phyloP scores from a whole-genome alignment of 495 filamentous ascomycete species.

The Pyrenopolyporus hunteri region DNA sequence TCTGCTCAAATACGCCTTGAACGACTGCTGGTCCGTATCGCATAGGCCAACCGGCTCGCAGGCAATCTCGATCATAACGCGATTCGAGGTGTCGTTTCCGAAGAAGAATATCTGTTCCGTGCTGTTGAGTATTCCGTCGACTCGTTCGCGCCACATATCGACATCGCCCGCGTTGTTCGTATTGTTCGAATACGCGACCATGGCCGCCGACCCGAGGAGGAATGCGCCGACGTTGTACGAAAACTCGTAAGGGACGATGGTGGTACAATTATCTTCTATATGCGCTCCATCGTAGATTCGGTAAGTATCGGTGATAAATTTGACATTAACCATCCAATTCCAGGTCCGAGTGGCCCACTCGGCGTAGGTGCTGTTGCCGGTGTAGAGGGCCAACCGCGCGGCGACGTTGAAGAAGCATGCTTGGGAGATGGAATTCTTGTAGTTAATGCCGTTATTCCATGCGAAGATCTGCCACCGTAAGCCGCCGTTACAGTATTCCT shows the following conservation, averaged over 20 bases:
- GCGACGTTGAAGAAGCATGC: conserved; percentile 73
- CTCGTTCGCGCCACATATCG: conserved; percentile 58
- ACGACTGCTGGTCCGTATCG: conserved; percentile 70
- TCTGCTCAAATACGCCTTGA: conserved; percentile 74
- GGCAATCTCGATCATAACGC: conserved; percentile 70
- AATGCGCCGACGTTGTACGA: conserved; percentile 74
- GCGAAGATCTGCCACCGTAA: conserved; percentile 82
- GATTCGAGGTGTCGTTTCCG: conserved; percentile 40
- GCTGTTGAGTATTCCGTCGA: conserved; percentile 59
- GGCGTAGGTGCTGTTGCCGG: conserved; percentile 70
- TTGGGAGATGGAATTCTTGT: conserved; percentile 77
- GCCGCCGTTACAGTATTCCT: conserved; percentile 70
- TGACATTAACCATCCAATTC: conserved; percentile 65
- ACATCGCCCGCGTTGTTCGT: conserved; percentile 53
- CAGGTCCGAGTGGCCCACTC: conserved; percentile 73
- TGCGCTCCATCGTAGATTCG: conserved; percentile 65
- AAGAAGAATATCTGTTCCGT: conserved; percentile 62
- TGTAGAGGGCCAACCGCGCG: conserved; percentile 73
- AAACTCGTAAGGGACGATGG: conserved; percentile 62
- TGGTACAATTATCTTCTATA: conserved; percentile 56
- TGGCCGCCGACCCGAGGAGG: conserved; percentile 70
- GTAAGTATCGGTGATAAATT: conserved; percentile 57
- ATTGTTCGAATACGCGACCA: conserved; percentile 48
- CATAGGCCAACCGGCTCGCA: conserved; percentile 70
- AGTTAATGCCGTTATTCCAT: conserved; percentile 77